Conservation (phyloP, 1,284 basidiomycete species). For the Austroboletus novae-zelandiae region DNA sequence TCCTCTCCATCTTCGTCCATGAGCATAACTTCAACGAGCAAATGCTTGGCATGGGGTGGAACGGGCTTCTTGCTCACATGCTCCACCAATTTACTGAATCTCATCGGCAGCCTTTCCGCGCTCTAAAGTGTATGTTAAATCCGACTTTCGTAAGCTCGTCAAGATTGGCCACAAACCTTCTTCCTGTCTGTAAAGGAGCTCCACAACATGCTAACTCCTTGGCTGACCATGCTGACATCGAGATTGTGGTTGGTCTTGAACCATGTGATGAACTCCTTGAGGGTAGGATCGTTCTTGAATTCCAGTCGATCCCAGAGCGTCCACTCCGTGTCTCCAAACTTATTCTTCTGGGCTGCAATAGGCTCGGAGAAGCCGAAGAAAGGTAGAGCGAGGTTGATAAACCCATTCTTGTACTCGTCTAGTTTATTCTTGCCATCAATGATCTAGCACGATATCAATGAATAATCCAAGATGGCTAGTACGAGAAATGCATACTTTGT, state of each 20-base stretch:
- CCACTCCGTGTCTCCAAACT: constrained; percentile 90
- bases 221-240: constrained; percentile 93
- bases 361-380: constrained; percentile 99
- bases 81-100: constrained; percentile 89
- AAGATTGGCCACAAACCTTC: constrained; percentile 55
- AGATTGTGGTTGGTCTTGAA: constrained; percentile 87
- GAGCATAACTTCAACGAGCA: constrained; percentile 94
- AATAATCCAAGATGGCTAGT: not conserved
- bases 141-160: not conserved
- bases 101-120: constrained; percentile 85
- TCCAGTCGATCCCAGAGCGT: constrained; percentile 99
- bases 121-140: constrained; percentile 47
- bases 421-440: constrained; percentile 93
- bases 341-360: constrained; percentile 87
- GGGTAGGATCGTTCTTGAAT: constrained; percentile 86
- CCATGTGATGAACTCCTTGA: constrained; percentile 83
- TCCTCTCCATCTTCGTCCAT: constrained; percentile 89
- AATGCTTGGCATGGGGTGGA: constrained; percentile 74
- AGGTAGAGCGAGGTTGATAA: constrained; percentile 95
- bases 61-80: constrained; percentile 92
- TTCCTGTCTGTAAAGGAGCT: constrained; percentile 89
- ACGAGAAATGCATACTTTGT: constrained; percentile 64
- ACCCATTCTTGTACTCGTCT: constrained; percentile 98
- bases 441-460: constrained; percentile 51
- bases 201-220: constrained; percentile 98